Percentiles rank a stretch among this genome's conserved stretches.
Evolutionary conservation across 805 yeast genomes (phyloP).

Genomic region (Yarrowia divulgata): DNA sequence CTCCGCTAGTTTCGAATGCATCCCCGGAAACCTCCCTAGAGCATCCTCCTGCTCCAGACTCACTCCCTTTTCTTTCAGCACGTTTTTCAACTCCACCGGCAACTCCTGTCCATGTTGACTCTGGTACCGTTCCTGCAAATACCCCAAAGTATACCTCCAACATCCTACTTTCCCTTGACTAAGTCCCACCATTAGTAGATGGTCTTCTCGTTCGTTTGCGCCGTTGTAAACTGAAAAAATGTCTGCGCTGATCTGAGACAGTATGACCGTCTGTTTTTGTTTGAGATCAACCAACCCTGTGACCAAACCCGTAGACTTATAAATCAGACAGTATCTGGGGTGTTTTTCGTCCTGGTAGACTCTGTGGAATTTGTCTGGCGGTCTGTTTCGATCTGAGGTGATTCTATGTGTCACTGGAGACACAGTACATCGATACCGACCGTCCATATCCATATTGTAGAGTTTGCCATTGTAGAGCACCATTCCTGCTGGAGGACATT

Average conservation of each 20-base stretch:
- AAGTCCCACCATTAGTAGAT: conserved; percentile 4
- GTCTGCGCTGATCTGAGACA: background rate
- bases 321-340: background rate
- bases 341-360: conserved; percentile 15
- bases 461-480: background rate
- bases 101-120: conserved; percentile 1
- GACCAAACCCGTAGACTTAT: conserved; percentile 10
- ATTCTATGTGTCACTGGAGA: background rate
- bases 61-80: background rate
- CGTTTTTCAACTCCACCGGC: background rate
- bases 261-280: background rate
- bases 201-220: conserved; percentile 7
- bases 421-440: background rate
- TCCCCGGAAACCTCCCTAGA: too few species aligned
- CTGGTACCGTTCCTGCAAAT: background rate
- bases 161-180: background rate
- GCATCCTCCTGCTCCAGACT: background rate
- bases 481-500: conserved; percentile 7
- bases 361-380: conserved; percentile 18
- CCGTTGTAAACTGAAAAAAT: conserved; percentile 7
- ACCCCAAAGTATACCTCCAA: background rate
- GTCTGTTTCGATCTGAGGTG: conserved; percentile 9
- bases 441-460: conserved; percentile 16
- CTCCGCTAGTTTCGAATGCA: too few species aligned
- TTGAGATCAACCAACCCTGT: background rate